These are phyloP conservation scores for Amaranthus cruentus DNA, from an alignment of 148 eudicot genomes.

Conservation along the genomic window DNA sequence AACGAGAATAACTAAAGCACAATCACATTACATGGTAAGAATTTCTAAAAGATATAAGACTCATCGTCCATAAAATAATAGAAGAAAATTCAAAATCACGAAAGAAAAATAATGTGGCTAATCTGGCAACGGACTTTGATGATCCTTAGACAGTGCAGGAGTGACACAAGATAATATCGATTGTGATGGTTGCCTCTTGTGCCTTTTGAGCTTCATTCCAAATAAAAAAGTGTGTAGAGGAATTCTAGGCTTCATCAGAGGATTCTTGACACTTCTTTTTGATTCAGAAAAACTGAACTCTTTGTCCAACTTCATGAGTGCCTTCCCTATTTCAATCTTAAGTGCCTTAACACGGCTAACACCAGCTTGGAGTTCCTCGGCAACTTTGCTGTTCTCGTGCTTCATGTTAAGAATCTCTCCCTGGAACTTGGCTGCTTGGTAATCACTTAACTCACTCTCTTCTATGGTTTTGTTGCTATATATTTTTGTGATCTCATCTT, in stretches of 20 bases:
- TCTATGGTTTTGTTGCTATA: slow-evolving; percentile 25
- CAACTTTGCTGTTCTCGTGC: slow-evolving; percentile 68
- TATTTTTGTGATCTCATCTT: slow-evolving; percentile 45
- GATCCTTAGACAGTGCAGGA: slow-evolving; percentile 38
- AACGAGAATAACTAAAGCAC: too few species aligned
- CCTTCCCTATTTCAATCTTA: slow-evolving; percentile 42
- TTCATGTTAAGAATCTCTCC: slow-evolving; percentile 81
- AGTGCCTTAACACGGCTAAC: slow-evolving; percentile 43
- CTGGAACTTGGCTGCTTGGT: slow-evolving; percentile 70
- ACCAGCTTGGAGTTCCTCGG: slow-evolving; percentile 54
- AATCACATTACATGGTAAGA: too few species aligned
- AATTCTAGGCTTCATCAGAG: slow-evolving; percentile 38
- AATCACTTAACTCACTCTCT: slow-evolving; percentile 34
- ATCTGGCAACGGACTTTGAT: slow-evolving; percentile 25
- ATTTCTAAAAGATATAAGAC: background rate
- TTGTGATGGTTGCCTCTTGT: slow-evolving; percentile 27
- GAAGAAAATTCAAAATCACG: background rate
- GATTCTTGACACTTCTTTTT: slow-evolving; percentile 26
- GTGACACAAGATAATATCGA: slow-evolving; percentile 56
- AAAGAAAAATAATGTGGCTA: slow-evolving; percentile 6
- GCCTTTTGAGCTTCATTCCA: slow-evolving; percentile 61
- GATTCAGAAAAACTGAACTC: slow-evolving; percentile 42
- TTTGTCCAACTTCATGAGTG: slow-evolving; percentile 42
- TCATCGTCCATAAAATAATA: background rate
- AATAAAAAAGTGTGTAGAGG: slow-evolving; percentile 69